Percentiles rank a stretch among this genome's conserved stretches.
Evolutionary conservation across 768 basidiomycete genomes (phyloP).

Genomic region (Dictyophora rubrovolvata): DNA sequence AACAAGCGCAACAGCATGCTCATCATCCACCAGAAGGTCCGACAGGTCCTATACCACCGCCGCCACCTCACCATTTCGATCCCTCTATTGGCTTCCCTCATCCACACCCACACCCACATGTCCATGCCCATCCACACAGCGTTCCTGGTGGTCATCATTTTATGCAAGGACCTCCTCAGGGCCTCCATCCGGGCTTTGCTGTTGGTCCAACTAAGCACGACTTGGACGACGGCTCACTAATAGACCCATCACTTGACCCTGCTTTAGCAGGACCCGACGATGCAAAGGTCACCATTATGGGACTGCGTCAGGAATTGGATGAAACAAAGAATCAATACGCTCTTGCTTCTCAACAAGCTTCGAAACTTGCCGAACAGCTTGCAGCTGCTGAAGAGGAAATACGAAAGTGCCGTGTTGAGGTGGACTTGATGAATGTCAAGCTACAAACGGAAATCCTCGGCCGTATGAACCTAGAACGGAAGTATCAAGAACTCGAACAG

Average conservation of each 20-base stretch:
- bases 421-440: not conserved
- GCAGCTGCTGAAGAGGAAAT: slow-evolving; percentile 3
- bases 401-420: not conserved
- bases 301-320: slow-evolving; percentile 6
- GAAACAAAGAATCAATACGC: slow-evolving; percentile 4
- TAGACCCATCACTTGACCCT: slow-evolving; percentile 7
- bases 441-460: not conserved
- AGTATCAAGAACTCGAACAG: not conserved
- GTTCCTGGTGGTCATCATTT: slow-evolving; percentile 6
- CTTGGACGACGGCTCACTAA: slow-evolving; percentile 1
- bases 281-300: not conserved
- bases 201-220: not conserved
- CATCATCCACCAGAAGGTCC: not conserved
- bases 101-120: not conserved
- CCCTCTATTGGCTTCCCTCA: slow-evolving; percentile 7
- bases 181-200: slow-evolving; percentile 1
- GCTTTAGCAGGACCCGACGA: slow-evolving; percentile 2
- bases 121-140: not conserved
- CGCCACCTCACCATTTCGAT: slow-evolving; percentile 7
- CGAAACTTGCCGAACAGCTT: slow-evolving; percentile 8
- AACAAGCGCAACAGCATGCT: not conserved
- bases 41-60: slow-evolving; percentile 1
- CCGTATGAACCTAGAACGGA: not conserved
- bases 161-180: slow-evolving; percentile 8
- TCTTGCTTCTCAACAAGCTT: not conserved